Conservation (phyloP, 306 rosid species). For the Abrus pulchellus region DNA sequence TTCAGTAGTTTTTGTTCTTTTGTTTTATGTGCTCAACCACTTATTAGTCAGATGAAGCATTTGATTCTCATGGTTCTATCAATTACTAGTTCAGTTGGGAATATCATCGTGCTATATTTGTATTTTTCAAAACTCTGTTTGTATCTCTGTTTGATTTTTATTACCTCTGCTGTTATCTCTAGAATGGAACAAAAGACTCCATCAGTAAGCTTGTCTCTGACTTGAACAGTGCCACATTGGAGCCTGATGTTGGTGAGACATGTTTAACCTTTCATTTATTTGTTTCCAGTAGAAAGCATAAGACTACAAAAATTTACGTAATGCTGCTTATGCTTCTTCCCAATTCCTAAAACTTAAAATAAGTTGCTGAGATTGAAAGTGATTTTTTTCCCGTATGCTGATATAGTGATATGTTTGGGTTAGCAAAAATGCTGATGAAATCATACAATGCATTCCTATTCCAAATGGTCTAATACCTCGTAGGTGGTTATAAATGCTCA, state of each 20-base stretch:
- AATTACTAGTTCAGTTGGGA: slow-evolving; percentile 10
- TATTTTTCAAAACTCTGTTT: slow-evolving; percentile 3
- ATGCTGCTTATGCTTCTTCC: slow-evolving; percentile 17
- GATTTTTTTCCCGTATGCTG: neutral
- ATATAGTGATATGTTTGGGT: neutral
- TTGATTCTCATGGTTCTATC: slow-evolving; percentile 25
- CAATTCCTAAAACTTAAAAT: slow-evolving; percentile 29
- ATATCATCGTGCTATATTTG: slow-evolving; percentile 12
- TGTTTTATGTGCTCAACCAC: neutral
- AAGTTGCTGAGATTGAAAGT: slow-evolving; percentile 19
- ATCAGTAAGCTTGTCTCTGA: slow-evolving; percentile 92
- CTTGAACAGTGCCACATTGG: slow-evolving; percentile 85
- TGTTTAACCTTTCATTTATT: slow-evolving; percentile 28
- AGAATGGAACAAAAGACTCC: slow-evolving; percentile 96
- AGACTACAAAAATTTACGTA: slow-evolving; percentile 8
- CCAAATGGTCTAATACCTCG: slow-evolving; percentile 31
- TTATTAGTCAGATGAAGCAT: slow-evolving; percentile 22
- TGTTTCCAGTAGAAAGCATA: slow-evolving; percentile 18
- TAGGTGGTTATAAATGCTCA: slow-evolving; percentile 23
- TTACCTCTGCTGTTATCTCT: slow-evolving; percentile 30
- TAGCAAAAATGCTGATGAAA: slow-evolving; percentile 1
- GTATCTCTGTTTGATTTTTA: slow-evolving; percentile 15
- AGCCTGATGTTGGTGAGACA: slow-evolving; percentile 93
- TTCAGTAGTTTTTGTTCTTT: slow-evolving; percentile 38
- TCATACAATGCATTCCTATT: slow-evolving; percentile 4